Conservation (phyloP, 345 rosid species). For the Carallia pectinifolia region DNA sequence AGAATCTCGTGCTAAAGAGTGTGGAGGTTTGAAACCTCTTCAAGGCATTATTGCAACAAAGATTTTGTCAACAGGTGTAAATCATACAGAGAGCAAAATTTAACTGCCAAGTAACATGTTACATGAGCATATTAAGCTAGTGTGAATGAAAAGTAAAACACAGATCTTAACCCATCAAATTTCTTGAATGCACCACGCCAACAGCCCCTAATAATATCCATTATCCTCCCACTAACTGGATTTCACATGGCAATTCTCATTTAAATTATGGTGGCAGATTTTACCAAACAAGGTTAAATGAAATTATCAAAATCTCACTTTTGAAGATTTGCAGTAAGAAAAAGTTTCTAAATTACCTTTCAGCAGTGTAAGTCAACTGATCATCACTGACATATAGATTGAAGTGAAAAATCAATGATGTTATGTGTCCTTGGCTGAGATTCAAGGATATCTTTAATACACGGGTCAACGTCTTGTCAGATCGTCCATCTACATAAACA, state of each 20-base stretch:
- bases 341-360: constrained; percentile 43
- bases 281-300: neutral
- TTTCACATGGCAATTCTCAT: neutral
- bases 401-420: constrained; percentile 64
- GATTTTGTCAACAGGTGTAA: too few relatives aligned
- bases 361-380: constrained; percentile 79
- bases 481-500: constrained; percentile 61
- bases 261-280: neutral
- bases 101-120: neutral
- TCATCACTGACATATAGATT: constrained; percentile 63
- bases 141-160: neutral
- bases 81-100: neutral
- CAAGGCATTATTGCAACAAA: neutral
- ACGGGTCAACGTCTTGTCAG: constrained; percentile 55
- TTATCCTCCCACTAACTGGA: neutral
- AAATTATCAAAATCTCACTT: neutral
- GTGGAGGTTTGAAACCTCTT: neutral
- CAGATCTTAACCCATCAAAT: neutral
- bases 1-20: neutral
- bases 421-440: constrained; percentile 60
- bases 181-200: neutral
- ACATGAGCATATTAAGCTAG: neutral
- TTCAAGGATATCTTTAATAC: constrained; percentile 59
- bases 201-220: neutral
- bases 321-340: neutral